These are phyloP conservation scores for Tephrocybe sp. DNA, from an alignment of 768 basidiomycete genomes.

Conservation along the genomic window DNA sequence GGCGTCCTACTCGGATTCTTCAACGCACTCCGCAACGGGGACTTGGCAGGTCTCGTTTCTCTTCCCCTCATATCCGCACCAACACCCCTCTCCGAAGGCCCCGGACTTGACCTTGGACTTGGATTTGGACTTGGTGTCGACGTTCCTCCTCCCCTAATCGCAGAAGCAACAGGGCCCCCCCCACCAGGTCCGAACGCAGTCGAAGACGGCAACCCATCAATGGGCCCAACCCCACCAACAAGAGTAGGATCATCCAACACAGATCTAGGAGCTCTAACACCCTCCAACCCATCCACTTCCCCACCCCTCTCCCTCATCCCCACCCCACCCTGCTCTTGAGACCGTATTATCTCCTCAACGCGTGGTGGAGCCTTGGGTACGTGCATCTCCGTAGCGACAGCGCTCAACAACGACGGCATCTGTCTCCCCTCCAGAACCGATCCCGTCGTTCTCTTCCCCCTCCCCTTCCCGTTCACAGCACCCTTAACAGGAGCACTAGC, in stretches of 20 bases:
- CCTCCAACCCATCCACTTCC: constrained; percentile 2
- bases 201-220: neutral
- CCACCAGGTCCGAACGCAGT: neutral
- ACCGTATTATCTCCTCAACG: constrained; percentile 27
- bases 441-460: constrained; percentile 12
- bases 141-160: neutral
- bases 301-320: constrained; percentile 4
- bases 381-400: constrained; percentile 26
- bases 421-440: constrained; percentile 5
- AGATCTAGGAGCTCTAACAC: constrained; percentile 34
- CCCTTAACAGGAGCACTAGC: constrained; percentile 25
- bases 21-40: no score
- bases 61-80: no score
- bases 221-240: no score
- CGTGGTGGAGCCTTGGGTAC: constrained; percentile 47
- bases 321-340: constrained; percentile 1
- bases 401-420: constrained; percentile 49
- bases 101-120: neutral
- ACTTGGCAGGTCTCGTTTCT: constrained; percentile 24
- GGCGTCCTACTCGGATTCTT: no score
- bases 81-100: no score
- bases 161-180: no score
- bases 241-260: constrained; percentile 32
- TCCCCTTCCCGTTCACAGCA: constrained; percentile 7
- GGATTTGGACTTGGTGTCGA: no score